Percentiles rank a stretch among this genome's conserved stretches.
phyloP scores from a whole-genome alignment of 371 early-diverging fungal species.

The Fennellomyces sp. region DNA sequence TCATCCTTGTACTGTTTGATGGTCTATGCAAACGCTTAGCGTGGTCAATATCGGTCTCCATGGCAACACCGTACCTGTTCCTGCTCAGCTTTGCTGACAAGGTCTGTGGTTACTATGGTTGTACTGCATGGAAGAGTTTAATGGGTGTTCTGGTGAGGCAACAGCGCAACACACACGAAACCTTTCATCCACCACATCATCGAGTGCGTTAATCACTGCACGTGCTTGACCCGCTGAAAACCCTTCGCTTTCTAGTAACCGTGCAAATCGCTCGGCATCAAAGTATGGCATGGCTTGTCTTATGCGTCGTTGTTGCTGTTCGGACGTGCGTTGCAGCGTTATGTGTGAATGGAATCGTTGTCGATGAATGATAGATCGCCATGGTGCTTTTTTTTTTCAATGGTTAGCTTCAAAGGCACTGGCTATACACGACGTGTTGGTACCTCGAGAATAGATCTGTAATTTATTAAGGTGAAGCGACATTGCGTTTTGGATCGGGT shows the following conservation, averaged over 20 bases:
- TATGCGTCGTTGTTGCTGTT: constrained; percentile 10
- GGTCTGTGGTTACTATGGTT: constrained; percentile 59
- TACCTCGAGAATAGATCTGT: background rate
- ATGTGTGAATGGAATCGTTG: background rate
- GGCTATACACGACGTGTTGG: background rate
- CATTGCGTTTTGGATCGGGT: background rate
- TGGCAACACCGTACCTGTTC: constrained; percentile 59
- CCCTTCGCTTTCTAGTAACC: constrained; percentile 75
- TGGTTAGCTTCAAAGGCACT: background rate
- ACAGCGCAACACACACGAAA: constrained; percentile 10
- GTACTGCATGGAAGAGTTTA: constrained; percentile 31
- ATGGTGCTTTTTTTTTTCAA: background rate
- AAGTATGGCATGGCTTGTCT: constrained; percentile 54
- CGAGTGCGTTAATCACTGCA: constrained; percentile 76
- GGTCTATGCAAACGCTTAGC: constrained; percentile 53
- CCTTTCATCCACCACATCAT: constrained; percentile 84
- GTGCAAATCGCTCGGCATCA: constrained; percentile 78
- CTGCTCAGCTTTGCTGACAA: constrained; percentile 84
- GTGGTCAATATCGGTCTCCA: background rate
- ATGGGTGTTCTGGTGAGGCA: background rate
- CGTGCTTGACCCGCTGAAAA: constrained; percentile 75
- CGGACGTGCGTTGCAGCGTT: background rate
- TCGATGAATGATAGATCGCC: background rate
- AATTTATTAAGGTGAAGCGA: background rate
- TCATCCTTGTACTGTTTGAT: constrained; percentile 86